phyloP scores from a whole-genome alignment of 345 rosid genomes.

The Tarenaya hassleriana region DNA sequence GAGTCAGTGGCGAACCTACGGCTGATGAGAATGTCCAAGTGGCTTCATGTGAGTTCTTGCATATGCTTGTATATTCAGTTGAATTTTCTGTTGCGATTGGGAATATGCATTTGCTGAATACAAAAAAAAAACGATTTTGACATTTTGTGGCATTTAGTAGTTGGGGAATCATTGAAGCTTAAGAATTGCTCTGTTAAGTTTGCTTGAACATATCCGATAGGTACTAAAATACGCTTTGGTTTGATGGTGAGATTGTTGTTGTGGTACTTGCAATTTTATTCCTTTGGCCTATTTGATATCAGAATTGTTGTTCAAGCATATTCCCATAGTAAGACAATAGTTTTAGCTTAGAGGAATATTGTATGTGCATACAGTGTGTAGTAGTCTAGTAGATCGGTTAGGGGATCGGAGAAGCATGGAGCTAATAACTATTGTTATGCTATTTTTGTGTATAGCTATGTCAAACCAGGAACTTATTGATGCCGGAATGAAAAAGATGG shows the following conservation, averaged over 20 bases:
- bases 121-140: slow-evolving; percentile 1
- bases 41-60: slow-evolving; percentile 65
- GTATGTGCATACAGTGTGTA: slow-evolving; percentile 1
- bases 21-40: slow-evolving; percentile 81
- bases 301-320: not conserved
- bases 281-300: slow-evolving; percentile 2
- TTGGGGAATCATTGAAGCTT: slow-evolving; percentile 2
- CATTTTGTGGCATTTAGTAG: not conserved
- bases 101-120: not conserved
- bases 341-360: not conserved
- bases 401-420: slow-evolving; percentile 1
- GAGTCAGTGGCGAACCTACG: slow-evolving; percentile 70
- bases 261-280: not conserved
- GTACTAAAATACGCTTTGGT: slow-evolving; percentile 7
- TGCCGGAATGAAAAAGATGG: slow-evolving; percentile 80
- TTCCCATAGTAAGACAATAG: not conserved
- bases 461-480: slow-evolving; percentile 82
- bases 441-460: slow-evolving; percentile 56
- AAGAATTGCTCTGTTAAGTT: slow-evolving; percentile 5
- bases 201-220: slow-evolving; percentile 7
- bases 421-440: slow-evolving; percentile 11
- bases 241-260: too few relatives aligned
- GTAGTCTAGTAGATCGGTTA: slow-evolving; percentile 6
- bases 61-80: slow-evolving; percentile 7
- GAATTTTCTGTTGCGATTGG: slow-evolving; percentile 7